Evolutionary conservation across 306 rosid genomes (phyloP), one percentile per base, ranked within the genome.

Genomic region (Trifolium subterraneum): DNA sequence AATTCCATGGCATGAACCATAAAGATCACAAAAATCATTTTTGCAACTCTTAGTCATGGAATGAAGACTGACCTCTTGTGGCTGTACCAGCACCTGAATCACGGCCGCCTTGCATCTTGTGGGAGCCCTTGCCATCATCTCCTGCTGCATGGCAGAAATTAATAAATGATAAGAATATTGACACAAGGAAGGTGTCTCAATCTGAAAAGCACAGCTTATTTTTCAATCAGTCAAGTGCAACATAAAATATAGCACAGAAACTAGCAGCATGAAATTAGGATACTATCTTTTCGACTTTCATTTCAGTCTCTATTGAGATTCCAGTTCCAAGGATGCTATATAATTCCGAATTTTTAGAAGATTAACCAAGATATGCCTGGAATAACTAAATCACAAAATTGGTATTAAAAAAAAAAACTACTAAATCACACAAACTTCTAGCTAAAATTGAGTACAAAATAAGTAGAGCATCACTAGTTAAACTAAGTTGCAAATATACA

Each of bases 61-160:
- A 20, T 54, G 70, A 81, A 74, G 64, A 79, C 89, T 73, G 65
- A 94, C 98, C 98, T 90, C 89, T 91, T 55, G 89, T 75, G 55
- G 89, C 47, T 19, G 91, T 62, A 69, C 80, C 89, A 29, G 85
- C 73, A 66, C 85, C 84, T 51, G 86, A 75, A 16, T 86, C 88
- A 0, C 82, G 82, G 70, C 83, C 78, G 6, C 82, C 91, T 71
- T 86, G 95, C 72, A 85, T 74, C 86, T 87, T 90, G 68, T 70
- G 79, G 71, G 84, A 78, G 80, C 83, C 83, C 62, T 83, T 90
- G 20, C 83, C 86, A 50, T 88, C 86, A 52, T 73, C 83, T 81
- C 81, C 79, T 77, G 86, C 88, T 82, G 85, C 80, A 70, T 29
- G 68, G 59, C 50, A 71, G 58, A 76, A 27, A 70, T 23, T 25